Percentiles rank a stretch among this genome's conserved stretches.
phyloP scores from a whole-genome alignment of 2,329 filamentous ascomycete genomes.

The Coniella vitis region DNA sequence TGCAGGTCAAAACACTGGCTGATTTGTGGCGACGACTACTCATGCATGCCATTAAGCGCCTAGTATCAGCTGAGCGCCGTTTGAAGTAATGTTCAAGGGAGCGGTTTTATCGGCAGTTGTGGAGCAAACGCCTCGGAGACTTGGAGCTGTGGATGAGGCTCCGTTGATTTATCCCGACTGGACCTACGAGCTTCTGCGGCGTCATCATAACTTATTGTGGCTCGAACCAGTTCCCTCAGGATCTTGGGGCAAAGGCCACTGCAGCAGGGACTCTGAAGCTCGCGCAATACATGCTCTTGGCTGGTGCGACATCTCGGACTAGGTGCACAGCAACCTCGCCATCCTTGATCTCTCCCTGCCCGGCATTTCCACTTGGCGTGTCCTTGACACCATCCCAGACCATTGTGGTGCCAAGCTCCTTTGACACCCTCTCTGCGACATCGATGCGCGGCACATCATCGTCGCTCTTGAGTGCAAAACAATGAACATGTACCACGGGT shows the following conservation, averaged over 20 bases:
- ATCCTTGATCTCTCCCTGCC: conserved; percentile 36
- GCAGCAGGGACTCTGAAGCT: conserved; percentile 78
- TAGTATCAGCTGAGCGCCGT: too few relatives aligned
- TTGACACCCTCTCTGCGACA: conserved; percentile 60
- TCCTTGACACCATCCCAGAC: conserved; percentile 33
- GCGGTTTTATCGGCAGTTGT: too few relatives aligned
- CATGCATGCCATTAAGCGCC: too few relatives aligned
- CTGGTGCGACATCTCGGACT: conserved; percentile 82
- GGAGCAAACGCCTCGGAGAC: too few relatives aligned
- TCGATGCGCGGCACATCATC: conserved; percentile 59
- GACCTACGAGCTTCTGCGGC: too few relatives aligned
- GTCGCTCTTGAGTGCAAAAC: conserved; percentile 78
- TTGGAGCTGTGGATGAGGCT: too few relatives aligned
- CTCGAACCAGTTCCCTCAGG: background rate
- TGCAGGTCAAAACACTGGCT: too few relatives aligned
- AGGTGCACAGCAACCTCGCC: conserved; percentile 53
- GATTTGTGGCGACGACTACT: too few relatives aligned
- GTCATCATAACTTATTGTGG: too few relatives aligned
- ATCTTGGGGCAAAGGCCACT: conserved; percentile 63
- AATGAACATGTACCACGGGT: conserved; percentile 88
- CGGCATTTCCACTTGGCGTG: conserved; percentile 27
- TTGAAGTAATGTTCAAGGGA: too few relatives aligned
- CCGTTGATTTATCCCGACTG: too few relatives aligned
- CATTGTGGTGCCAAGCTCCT: conserved; percentile 53
- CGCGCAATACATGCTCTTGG: conserved; percentile 95